A percentile compares a stretch with the other conserved stretches of the same genome.
Evolutionary conservation across 306 rosid genomes (phyloP).

Genomic region (Trichosanthes cucumerina): DNA sequence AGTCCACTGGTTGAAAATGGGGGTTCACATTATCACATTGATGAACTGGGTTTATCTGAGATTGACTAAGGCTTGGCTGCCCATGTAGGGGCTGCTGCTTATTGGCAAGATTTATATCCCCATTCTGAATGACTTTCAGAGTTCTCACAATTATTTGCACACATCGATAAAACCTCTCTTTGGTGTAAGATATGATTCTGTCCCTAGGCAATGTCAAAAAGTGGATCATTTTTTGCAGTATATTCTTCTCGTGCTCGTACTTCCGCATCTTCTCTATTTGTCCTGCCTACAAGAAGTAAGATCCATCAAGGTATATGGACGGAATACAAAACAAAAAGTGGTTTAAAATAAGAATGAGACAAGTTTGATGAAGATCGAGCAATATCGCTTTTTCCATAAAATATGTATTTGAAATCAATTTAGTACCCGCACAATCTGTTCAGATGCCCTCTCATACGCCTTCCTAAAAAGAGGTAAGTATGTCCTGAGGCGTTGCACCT

Average conservation of each 20-base stretch:
- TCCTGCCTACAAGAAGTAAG: constrained; percentile 1
- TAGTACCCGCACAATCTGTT: background rate
- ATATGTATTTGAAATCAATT: background rate
- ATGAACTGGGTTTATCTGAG: background rate
- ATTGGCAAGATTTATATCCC: background rate
- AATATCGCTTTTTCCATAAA: background rate
- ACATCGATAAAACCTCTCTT: background rate
- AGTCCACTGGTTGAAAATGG: background rate
- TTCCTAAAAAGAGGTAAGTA: background rate
- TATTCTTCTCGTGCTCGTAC: no score
- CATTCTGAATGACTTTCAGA: background rate
- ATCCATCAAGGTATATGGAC: background rate
- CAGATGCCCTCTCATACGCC: background rate
- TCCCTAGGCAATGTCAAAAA: background rate
- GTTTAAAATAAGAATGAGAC: background rate
- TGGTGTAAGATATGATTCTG: background rate
- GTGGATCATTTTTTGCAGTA: background rate
- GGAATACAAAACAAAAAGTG: background rate
- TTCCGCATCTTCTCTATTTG: background rate
- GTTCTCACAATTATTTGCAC: background rate
- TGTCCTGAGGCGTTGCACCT: background rate
- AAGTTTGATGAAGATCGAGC: background rate
- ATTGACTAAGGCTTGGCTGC: background rate
- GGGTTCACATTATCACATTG: background rate
- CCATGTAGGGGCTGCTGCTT: background rate